A percentile compares a stretch with the other conserved stretches of the same genome.
These are phyloP conservation scores for Hygrophila difformis DNA, from an alignment of 257 asterid species.

Conservation along the genomic window DNA sequence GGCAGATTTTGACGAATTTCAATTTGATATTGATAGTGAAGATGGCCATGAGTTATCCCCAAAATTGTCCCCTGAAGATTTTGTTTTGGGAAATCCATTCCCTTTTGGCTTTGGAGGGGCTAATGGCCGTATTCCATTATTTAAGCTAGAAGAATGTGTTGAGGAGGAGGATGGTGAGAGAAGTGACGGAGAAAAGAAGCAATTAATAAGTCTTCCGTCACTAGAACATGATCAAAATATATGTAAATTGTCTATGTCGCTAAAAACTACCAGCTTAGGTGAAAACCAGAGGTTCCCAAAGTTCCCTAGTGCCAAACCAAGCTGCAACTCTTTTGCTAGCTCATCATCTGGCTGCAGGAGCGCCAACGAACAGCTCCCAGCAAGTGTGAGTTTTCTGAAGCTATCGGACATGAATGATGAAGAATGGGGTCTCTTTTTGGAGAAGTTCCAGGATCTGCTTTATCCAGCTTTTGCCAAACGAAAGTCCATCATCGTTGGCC, in stretches of 20 bases:
- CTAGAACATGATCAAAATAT: slow-evolving; percentile 21
- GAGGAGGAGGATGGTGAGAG: slow-evolving; percentile 68
- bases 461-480: slow-evolving; percentile 64
- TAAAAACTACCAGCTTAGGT: slow-evolving; percentile 46
- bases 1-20: slow-evolving; percentile 43
- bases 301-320: slow-evolving; percentile 38
- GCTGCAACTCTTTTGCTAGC: slow-evolving; percentile 26
- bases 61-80: slow-evolving; percentile 30
- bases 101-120: slow-evolving; percentile 47
- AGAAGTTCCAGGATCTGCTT: slow-evolving; percentile 75
- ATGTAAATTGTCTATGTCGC: slow-evolving; percentile 49
- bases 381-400: slow-evolving; percentile 74
- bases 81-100: slow-evolving; percentile 26
- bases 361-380: slow-evolving; percentile 91
- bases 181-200: slow-evolving; percentile 38
- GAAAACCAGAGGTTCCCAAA: slow-evolving; percentile 48
- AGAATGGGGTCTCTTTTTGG: slow-evolving; percentile 75
- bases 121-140: slow-evolving; percentile 47
- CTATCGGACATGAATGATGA: slow-evolving; percentile 77
- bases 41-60: slow-evolving; percentile 29
- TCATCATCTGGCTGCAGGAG: slow-evolving; percentile 81
- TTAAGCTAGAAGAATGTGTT: slow-evolving; percentile 53
- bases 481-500: slow-evolving; percentile 45
- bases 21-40: slow-evolving; percentile 73
- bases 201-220: slow-evolving; percentile 15